Conservation (phyloP, 1,284 basidiomycete genomes). For the Pascua guehoae region DNA sequence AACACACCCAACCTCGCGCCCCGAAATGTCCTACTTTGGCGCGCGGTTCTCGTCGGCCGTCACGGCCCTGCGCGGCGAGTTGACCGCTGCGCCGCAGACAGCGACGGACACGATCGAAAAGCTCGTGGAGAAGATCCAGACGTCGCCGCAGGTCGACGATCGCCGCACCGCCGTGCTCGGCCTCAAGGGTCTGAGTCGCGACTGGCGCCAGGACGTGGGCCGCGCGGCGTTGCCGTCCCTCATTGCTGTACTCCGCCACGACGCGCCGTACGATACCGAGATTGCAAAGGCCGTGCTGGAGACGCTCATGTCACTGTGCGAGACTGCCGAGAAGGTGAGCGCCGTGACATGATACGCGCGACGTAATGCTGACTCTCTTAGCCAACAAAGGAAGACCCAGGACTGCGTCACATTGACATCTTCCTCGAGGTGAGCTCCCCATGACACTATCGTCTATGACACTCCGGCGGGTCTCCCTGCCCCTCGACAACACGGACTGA, state of each 20-base stretch:
- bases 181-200: constrained; percentile 84
- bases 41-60: constrained; percentile 46
- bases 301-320: constrained; percentile 61
- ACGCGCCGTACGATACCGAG: constrained; percentile 82
- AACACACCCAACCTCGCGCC: neutral
- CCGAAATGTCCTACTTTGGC: constrained; percentile 20
- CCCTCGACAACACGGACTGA: neutral
- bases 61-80: constrained; percentile 46
- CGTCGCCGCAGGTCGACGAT: constrained; percentile 80
- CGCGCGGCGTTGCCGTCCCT: constrained; percentile 69
- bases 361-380: constrained; percentile 14
- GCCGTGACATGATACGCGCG: neutral
- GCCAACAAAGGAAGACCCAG: constrained; percentile 51
- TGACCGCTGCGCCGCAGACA: constrained; percentile 60
- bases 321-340: constrained; percentile 44
- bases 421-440: constrained; percentile 36
- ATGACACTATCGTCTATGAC: no score
- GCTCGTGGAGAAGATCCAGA: constrained; percentile 82
- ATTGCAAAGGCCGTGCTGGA: constrained; percentile 86
- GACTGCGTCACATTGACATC: constrained; percentile 50
- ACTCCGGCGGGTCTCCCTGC: no score
- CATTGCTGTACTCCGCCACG: constrained; percentile 73
- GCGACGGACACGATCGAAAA: constrained; percentile 78
- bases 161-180: constrained; percentile 85
- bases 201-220: constrained; percentile 85